Evolutionary conservation across 2,329 filamentous ascomycete species (phyloP), one percentile per base, ranked within the genome.

Genomic region (Diplodia corticola): DNA sequence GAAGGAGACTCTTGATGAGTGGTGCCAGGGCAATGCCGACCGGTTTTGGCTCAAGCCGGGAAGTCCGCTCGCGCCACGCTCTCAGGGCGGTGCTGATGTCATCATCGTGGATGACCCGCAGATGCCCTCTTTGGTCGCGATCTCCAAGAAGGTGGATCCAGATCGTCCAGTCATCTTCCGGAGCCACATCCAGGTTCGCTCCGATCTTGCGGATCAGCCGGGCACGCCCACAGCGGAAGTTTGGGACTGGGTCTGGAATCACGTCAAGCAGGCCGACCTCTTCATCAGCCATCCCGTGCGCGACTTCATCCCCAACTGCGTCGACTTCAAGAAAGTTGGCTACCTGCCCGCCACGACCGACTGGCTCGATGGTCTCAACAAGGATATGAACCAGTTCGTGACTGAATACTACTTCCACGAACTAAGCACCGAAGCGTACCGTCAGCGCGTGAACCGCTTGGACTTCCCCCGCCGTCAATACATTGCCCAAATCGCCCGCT

Each of bases 321-420:
- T 95, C 5, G 86, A 88, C 1, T 78, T 77, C 1, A 81, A 88
- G 63, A 90, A 86, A 70, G 88, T 94, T 0, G 88, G 86, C 1
- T 93, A 93, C 74, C 81, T 94, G 74, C 91, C 91, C 3, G 91
- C 91, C 12, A 91, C 91, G 0, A 94, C 91, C 0, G 91, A 95
- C 76, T 95, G 91, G 89, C 82, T 93, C 3, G 91, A 95, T 74
- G 91, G 91, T 9, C 77, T 94, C 70, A 95, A 93, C 81, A 95
- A 95, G 77, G 78, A 81, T 26, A 83, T 94, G 76, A 85, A 85
- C 67, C 81, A 85, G 60, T 92, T 88, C 86, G 89, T 92, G 72
- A 82, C 84, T 6, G 85, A 86, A 13, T 92, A 90, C 78, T 94
- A 94, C 71, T 85, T 89, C 60, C 86, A 91, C 69, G 82, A 89